Base-by-base conservation (phyloP, 2,329 filamentous ascomycete species). In the Ceratocystis cubensis region DNA sequence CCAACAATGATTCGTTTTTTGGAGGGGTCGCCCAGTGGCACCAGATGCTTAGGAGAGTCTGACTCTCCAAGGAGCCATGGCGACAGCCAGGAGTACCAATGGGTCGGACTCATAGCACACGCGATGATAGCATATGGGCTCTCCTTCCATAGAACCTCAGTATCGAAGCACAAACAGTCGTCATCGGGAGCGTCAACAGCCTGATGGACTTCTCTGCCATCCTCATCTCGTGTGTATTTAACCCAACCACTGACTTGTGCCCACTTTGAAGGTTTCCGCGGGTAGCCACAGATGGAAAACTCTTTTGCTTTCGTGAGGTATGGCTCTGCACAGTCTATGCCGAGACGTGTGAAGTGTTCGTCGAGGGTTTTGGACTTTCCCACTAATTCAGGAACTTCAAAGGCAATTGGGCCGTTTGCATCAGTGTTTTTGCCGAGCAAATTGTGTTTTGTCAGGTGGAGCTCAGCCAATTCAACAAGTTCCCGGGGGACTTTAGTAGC, bases 51-150 rank as follows among this genome's bases (percentile, higher is more conserved):
- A 72, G 90, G 82, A 41, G 85, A 85, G 45, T 88, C 79, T 1
- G 89, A 87, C 77, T 97, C 90, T 37, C 86, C 89, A 20, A 99
- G 77, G 45, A 99, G 78, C 93, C 93, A 99, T 0, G 94, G 94
- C 13, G 94, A 99, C 65, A 99, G 76, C 94, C 94, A 99, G 0
- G 88, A 90, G 77, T 99, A 99, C 95, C 95, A 99, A 37, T 91
- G 87, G 2, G 86, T 92, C 0, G 90, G 87, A 71, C 91, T 91
- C 20, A 87, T 89, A 15, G 95, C 94, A 74, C 93, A 97, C 25
- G 95, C 94, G 91, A 99, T 97, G 67, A 96, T 91, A 0, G 95
- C 91, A 75, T 91, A 99, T 0, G 88, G 87, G 70, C 87, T 93
- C 73, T 94, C 85, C 74, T 95, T 96, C 83, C 88, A 99, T 87